Conservation (phyloP, 2,329 filamentous ascomycete species). For the Purpureocillium lavendulum region DNA sequence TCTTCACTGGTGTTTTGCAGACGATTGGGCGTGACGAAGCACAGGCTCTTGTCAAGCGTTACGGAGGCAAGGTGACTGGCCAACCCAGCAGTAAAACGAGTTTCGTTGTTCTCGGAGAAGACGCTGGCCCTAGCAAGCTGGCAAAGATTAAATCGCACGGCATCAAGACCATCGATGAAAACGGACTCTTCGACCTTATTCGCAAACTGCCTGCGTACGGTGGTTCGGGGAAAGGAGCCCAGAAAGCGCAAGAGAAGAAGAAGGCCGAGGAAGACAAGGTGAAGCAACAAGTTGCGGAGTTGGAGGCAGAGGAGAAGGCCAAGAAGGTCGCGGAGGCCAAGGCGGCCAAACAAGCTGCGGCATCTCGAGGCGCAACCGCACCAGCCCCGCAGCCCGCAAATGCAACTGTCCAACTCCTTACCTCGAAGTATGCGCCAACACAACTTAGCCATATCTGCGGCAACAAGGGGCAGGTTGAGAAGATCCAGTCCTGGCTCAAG, state of each 20-base stretch:
- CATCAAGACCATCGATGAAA: conserved; percentile 89
- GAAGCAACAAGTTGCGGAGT: conserved; percentile 69
- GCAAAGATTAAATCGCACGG: conserved; percentile 71
- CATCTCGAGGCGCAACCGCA: conserved; percentile 15
- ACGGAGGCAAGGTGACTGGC: conserved; percentile 83
- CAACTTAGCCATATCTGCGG: conserved; percentile 84
- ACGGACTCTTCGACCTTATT: conserved; percentile 84
- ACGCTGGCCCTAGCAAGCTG: conserved; percentile 90
- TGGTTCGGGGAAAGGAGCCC: conserved; percentile 79
- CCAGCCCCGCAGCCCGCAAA: conserved; percentile 31
- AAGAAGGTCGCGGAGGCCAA: conserved; percentile 45
- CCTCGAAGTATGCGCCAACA: conserved; percentile 87
- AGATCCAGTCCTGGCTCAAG: conserved; percentile 78
- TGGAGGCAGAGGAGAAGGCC: conserved; percentile 71
- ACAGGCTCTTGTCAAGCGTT: conserved; percentile 78
- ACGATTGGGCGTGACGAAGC: conserved; percentile 78
- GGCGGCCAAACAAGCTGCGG: conserved; percentile 34
- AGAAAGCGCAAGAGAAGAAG: conserved; percentile 76
- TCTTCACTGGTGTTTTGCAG: conserved; percentile 85
- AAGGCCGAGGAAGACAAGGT: conserved; percentile 79
- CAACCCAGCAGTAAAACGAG: conserved; percentile 88
- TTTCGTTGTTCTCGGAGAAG: conserved; percentile 83
- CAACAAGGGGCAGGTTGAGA: conserved; percentile 86
- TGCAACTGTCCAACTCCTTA: conserved; percentile 68
- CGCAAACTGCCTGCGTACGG: conserved; percentile 73